These are phyloP conservation scores for Epithele typhae DNA, from an alignment of 768 basidiomycete genomes.

Conservation along the genomic window DNA sequence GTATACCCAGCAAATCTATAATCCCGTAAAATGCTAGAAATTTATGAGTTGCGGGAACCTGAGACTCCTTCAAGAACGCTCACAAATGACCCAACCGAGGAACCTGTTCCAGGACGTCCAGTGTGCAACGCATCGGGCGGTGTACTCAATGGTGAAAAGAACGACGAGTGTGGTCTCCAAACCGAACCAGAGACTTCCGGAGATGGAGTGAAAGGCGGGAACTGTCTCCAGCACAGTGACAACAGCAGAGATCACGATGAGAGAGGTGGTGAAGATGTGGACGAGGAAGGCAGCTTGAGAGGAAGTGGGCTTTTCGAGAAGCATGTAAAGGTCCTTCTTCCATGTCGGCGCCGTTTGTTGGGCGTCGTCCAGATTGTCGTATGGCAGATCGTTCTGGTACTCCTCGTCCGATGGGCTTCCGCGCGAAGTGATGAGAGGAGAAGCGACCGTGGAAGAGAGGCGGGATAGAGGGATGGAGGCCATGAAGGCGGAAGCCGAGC, in stretches of 20 bases:
- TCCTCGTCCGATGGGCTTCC: slow-evolving; percentile 5
- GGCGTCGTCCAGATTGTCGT: slow-evolving; percentile 16
- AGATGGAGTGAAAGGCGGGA: slow-evolving; percentile 66
- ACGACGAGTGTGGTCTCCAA: slow-evolving; percentile 81
- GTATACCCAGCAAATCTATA: slow-evolving; percentile 78
- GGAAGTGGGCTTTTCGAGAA: slow-evolving; percentile 79
- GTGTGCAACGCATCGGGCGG: slow-evolving; percentile 71
- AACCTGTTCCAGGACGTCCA: slow-evolving; percentile 60
- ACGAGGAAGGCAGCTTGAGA: slow-evolving; percentile 73
- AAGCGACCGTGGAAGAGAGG: not conserved
- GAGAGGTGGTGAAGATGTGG: slow-evolving; percentile 63
- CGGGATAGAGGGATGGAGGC: slow-evolving; percentile 12
- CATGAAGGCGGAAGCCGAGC: not conserved
- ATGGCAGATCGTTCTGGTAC: slow-evolving; percentile 3
- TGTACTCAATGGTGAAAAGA: slow-evolving; percentile 84
- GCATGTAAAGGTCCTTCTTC: slow-evolving; percentile 61
- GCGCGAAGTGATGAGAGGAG: slow-evolving; percentile 6
- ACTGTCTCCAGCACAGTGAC: slow-evolving; percentile 80
- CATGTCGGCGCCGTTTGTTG: slow-evolving; percentile 37
- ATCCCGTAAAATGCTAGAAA: slow-evolving; percentile 74
- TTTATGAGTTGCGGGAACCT: not conserved
- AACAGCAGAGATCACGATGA: slow-evolving; percentile 71
- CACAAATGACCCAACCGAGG: slow-evolving; percentile 67
- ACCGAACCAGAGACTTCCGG: slow-evolving; percentile 78
- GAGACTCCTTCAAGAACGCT: slow-evolving; percentile 15